Evolutionary conservation across 768 basidiomycete species (phyloP).

Genomic region (Lactarius akahatsu): DNA sequence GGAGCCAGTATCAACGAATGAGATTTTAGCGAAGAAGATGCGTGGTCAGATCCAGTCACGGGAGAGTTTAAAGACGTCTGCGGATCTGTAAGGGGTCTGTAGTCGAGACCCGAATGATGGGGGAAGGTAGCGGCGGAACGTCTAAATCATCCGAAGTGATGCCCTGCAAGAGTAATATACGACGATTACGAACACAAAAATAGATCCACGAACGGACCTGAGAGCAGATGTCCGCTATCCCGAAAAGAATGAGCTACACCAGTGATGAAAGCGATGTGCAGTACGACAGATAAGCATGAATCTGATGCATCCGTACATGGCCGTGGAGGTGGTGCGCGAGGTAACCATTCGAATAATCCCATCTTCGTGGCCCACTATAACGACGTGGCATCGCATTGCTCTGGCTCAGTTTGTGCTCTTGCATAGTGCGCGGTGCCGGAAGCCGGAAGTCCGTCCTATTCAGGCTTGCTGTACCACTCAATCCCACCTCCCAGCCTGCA

Average conservation of each 20-base stretch:
- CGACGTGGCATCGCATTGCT: slow-evolving; percentile 68
- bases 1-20: background rate
- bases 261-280: too few relatives aligned
- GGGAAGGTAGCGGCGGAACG: background rate
- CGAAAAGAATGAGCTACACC: too few relatives aligned
- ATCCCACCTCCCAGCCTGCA: slow-evolving; percentile 27
- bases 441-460: slow-evolving; percentile 28
- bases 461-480: too few relatives aligned
- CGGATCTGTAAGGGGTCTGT: background rate
- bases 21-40: background rate
- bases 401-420: slow-evolving; percentile 86
- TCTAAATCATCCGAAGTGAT: too few relatives aligned
- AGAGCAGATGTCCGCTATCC: too few relatives aligned
- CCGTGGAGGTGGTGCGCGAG: slow-evolving; percentile 43
- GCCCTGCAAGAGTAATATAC: too few relatives aligned
- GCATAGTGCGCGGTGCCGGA: slow-evolving; percentile 55
- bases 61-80: background rate
- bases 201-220: too few relatives aligned
- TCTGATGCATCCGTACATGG: too few relatives aligned
- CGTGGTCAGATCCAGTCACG: background rate
- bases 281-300: too few relatives aligned
- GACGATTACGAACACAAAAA: too few relatives aligned
- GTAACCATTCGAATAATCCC: slow-evolving; percentile 72
- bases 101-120: background rate
- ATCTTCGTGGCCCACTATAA: slow-evolving; percentile 62